A percentile compares a stretch with the other conserved stretches of the same genome.
Evolutionary conservation across 495 filamentous ascomycete species (phyloP).

Genomic region (Xylaria sp.): DNA sequence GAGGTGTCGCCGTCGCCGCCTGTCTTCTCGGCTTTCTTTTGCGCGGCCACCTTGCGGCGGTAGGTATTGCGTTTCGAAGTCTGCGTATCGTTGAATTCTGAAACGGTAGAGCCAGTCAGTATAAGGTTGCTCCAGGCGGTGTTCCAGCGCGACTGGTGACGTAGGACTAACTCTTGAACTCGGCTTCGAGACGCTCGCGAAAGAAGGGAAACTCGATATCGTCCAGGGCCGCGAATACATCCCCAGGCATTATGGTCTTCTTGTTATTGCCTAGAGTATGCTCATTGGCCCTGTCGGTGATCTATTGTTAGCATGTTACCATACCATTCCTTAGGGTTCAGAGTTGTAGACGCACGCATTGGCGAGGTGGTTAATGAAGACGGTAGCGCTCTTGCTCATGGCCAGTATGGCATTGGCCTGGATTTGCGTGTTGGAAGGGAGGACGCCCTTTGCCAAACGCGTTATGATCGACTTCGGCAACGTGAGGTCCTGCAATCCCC

Average conservation of each 20-base stretch:
- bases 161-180: slow-evolving; percentile 61
- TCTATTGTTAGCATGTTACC: slow-evolving; percentile 20
- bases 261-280: slow-evolving; percentile 67
- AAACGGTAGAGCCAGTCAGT: slow-evolving; percentile 7
- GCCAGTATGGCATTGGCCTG: slow-evolving; percentile 92
- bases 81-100: slow-evolving; percentile 62
- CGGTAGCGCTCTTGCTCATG: slow-evolving; percentile 89
- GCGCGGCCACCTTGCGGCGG: slow-evolving; percentile 56
- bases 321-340: not conserved
- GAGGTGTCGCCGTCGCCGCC: slow-evolving; percentile 42
- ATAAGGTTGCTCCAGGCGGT: not conserved
- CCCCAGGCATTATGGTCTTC: slow-evolving; percentile 84
- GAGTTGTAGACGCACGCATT: slow-evolving; percentile 66
- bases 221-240: slow-evolving; percentile 82
- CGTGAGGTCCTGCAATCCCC: slow-evolving; percentile 74
- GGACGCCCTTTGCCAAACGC: slow-evolving; percentile 91
- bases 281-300: slow-evolving; percentile 73
- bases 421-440: slow-evolving; percentile 94
- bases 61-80: slow-evolving; percentile 59
- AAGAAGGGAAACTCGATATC: slow-evolving; percentile 87
- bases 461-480: slow-evolving; percentile 94
- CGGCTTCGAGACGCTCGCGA: slow-evolving; percentile 65
- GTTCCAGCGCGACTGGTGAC: not conserved
- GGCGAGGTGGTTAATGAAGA: slow-evolving; percentile 91
- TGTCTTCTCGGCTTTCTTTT: slow-evolving; percentile 43